Percentiles rank a stretch among this genome's conserved stretches.
Conservation (phyloP, 78 protist genomes). For the Pigoraptor vietnamica region DNA sequence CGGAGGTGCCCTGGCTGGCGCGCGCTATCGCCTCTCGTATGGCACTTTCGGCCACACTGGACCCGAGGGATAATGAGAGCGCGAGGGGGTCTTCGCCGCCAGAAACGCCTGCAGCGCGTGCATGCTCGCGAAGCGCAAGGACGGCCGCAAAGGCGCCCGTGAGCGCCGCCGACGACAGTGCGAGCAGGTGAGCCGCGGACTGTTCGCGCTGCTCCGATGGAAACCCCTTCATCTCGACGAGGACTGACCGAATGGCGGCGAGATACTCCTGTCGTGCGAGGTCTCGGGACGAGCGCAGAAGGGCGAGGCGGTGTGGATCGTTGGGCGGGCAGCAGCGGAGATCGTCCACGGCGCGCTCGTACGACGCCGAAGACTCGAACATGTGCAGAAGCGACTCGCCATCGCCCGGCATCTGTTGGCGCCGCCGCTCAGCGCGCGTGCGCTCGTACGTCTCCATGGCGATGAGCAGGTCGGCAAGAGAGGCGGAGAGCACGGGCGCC, state of each 20-base stretch:
- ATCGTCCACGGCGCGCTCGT: background rate
- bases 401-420: background rate
- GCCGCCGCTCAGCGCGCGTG: background rate
- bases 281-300: background rate
- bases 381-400: background rate
- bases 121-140: background rate
- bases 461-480: background rate
- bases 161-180: background rate
- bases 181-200: background rate
- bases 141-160: background rate
- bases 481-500: background rate
- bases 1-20: background rate
- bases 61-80: background rate
- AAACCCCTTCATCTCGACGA: background rate
- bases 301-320: background rate
- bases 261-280: background rate
- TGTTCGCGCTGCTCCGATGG: background rate
- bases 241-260: background rate
- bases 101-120: too few relatives aligned
- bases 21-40: background rate
- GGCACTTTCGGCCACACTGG: background rate
- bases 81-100: background rate
- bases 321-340: background rate
- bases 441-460: background rate
- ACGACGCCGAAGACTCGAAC: background rate